Evolutionary conservation across 208 protist genomes (phyloP).

Genomic region (Leishmania arabica): DNA sequence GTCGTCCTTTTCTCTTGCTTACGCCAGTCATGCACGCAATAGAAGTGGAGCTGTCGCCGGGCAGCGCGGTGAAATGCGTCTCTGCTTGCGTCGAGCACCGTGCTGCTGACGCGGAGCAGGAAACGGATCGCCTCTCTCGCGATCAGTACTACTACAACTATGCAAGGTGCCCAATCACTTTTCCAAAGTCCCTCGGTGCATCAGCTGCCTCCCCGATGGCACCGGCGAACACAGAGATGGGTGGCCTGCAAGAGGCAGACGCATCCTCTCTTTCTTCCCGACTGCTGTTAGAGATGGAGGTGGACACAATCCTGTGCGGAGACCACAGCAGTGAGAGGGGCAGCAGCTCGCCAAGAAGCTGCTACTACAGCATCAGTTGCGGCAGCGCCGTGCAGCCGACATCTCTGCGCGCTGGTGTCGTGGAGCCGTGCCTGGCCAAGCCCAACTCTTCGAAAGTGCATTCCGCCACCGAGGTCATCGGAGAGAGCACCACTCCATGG

Average conservation of each 20-base stretch:
- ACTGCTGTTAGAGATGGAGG: conserved; percentile 19
- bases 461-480: not conserved
- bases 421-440: not conserved
- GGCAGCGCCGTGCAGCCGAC: not conserved
- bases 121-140: not conserved
- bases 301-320: conserved; percentile 20
- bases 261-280: not conserved
- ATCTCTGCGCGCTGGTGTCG: not conserved
- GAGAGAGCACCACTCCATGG: not conserved
- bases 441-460: not conserved
- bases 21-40: conserved; percentile 16
- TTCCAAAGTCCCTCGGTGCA: not conserved
- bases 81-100: not conserved
- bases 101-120: not conserved
- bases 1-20: not conserved
- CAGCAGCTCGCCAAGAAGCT: not conserved
- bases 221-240: no score
- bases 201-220: not conserved
- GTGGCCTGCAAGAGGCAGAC: not conserved
- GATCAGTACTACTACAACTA: conserved; percentile 25
- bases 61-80: conserved; percentile 2
- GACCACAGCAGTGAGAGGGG: not conserved
- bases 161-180: not conserved
- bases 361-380: not conserved
- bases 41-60: conserved; percentile 30